Conservation (phyloP, 1,139 yeast species). For the Taphrina confusa region DNA sequence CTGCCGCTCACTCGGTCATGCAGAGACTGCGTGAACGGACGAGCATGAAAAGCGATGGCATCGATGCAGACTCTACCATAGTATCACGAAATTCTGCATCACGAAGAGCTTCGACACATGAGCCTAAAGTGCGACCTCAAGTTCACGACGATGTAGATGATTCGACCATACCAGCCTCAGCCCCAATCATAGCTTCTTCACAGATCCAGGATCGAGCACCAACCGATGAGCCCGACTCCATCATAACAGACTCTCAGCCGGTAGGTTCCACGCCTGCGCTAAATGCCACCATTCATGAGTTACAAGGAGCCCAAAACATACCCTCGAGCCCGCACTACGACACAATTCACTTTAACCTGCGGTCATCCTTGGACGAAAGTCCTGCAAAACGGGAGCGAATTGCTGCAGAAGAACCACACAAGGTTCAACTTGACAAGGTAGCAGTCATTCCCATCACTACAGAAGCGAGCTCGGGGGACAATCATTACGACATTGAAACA, state of each 20-base stretch:
- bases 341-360: slow-evolving; percentile 1
- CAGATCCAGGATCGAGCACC: not conserved
- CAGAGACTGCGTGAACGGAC: slow-evolving; percentile 23
- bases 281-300: not conserved
- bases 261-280: not conserved
- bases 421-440: not conserved
- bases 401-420: not conserved
- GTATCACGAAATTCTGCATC: not conserved
- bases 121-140: not conserved
- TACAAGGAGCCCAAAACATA: not conserved
- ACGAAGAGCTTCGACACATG: not conserved
- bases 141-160: not conserved
- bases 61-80: not conserved
- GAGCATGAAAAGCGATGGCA: not conserved
- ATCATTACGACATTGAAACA: too few species aligned
- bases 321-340: slow-evolving; percentile 3
- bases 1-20: slow-evolving; percentile 15
- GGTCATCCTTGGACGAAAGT: not conserved
- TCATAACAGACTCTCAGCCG: slow-evolving; percentile 22
- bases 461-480: not conserved
- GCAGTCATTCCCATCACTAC: too few species aligned
- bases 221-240: slow-evolving; percentile 1
- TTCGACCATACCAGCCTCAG: slow-evolving; percentile 28
- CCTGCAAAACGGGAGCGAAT: not conserved
- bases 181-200: not conserved